A percentile compares a stretch with the other conserved stretches of the same genome.
Conservation (phyloP, 2,329 filamentous ascomycete species). For the Xylaria digitata region DNA sequence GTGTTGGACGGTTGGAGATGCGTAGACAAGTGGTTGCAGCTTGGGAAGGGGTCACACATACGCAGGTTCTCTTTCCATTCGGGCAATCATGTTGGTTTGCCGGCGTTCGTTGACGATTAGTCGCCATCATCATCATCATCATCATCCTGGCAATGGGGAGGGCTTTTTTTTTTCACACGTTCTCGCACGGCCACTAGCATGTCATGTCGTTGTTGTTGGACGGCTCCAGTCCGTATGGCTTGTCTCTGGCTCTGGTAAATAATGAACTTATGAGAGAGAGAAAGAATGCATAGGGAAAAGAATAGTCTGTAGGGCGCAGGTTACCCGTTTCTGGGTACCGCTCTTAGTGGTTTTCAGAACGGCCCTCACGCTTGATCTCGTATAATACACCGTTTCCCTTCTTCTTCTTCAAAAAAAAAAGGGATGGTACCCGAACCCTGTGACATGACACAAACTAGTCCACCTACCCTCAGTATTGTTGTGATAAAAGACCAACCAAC, state of each 20-base stretch:
- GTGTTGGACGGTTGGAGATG: constrained; percentile 15
- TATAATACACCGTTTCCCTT: constrained; percentile 37
- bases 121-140: constrained; percentile 44
- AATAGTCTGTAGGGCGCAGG: constrained; percentile 28
- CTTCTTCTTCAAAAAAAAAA: neutral
- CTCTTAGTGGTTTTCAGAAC: constrained; percentile 12
- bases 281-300: constrained; percentile 37
- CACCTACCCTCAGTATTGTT: too few relatives aligned
- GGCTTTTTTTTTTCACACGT: constrained; percentile 3
- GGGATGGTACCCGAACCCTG: neutral
- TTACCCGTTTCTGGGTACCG: constrained; percentile 5
- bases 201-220: constrained; percentile 34
- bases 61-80: constrained; percentile 41
- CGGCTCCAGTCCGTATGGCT: constrained; percentile 39
- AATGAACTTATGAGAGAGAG: constrained; percentile 41
- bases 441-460: neutral
- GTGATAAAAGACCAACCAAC: neutral
- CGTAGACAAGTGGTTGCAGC: constrained; percentile 40
- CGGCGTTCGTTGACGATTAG: constrained; percentile 43
- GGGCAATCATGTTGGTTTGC: constrained; percentile 45
- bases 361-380: constrained; percentile 29
- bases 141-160: constrained; percentile 43
- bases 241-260: constrained; percentile 34
- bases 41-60: constrained; percentile 37
- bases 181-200: constrained; percentile 35